phyloP scores from a whole-genome alignment of 2,329 filamentous ascomycete genomes.

The Cytospora leucostoma region DNA sequence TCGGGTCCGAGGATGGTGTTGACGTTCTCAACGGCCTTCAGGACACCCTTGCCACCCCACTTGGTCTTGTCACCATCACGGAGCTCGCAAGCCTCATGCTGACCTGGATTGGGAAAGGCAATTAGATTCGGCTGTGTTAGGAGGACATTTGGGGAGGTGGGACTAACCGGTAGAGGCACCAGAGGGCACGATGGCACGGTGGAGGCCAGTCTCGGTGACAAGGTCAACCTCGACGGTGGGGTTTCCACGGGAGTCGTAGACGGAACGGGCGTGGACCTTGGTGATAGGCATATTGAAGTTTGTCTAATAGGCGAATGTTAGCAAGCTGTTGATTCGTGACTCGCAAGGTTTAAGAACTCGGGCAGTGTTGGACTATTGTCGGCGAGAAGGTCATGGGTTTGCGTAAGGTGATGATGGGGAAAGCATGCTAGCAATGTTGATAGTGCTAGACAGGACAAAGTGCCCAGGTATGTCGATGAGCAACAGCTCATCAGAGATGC shows the following conservation, averaged over 20 bases:
- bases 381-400: background rate
- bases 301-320: constrained; percentile 1
- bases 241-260: constrained; percentile 99
- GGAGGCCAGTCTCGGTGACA: constrained; percentile 92
- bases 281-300: constrained; percentile 77
- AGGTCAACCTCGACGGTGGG: constrained; percentile 98
- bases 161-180: constrained; percentile 88
- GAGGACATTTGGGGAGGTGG: constrained; percentile 23
- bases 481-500: background rate
- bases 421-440: no score
- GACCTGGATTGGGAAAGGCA: constrained; percentile 54
- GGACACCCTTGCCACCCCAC: constrained; percentile 86
- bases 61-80: constrained; percentile 86
- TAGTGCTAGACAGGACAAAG: no score
- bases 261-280: constrained; percentile 88
- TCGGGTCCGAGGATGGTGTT: constrained; percentile 79
- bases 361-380: background rate
- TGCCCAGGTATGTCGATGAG: no score
- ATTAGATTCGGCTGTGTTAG: constrained; percentile 24
- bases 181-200: constrained; percentile 96
- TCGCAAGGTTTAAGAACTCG: background rate
- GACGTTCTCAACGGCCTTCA: constrained; percentile 84
- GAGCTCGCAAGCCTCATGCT: constrained; percentile 89
- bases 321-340: background rate
- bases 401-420: background rate